These are phyloP conservation scores for Chloris gayana DNA, from an alignment of 176 grass and related monocot genomes.

Conservation along the genomic window DNA sequence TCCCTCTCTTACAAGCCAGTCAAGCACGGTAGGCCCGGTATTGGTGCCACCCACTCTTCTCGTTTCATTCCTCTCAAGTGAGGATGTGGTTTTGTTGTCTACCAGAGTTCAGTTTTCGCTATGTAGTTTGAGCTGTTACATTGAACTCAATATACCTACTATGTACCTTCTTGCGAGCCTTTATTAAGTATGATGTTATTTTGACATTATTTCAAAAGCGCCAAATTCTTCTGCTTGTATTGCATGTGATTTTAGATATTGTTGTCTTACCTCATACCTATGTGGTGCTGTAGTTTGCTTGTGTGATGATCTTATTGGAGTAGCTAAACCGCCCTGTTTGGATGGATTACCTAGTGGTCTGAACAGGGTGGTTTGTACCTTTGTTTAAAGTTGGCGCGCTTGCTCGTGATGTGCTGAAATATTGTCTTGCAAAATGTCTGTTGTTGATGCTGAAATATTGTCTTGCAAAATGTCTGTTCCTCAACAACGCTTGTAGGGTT, in stretches of 20 bases:
- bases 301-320: not conserved
- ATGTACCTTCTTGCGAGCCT: not conserved
- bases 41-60: conserved; percentile 80
- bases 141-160: not conserved
- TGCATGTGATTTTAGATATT: not conserved
- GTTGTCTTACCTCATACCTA: no score
- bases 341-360: no score
- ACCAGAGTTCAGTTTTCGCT: not conserved
- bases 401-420: no score
- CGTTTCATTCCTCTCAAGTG: conserved; percentile 85
- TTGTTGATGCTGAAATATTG: no score
- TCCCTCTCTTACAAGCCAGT: conserved; percentile 86
- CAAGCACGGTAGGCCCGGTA: conserved; percentile 83
- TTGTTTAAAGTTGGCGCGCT: no score
- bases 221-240: not conserved
- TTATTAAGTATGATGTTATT: conserved; percentile 30
- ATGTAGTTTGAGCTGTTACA: conserved; percentile 29
- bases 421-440: no score
- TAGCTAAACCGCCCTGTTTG: no score
- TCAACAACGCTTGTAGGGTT: no score
- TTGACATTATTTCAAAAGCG: not conserved
- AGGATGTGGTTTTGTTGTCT: conserved; percentile 20
- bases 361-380: no score
- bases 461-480: no score
- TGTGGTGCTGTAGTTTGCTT: not conserved